Conservation (phyloP, 495 filamentous ascomycete genomes). For the Hypoxylon fuscum region DNA sequence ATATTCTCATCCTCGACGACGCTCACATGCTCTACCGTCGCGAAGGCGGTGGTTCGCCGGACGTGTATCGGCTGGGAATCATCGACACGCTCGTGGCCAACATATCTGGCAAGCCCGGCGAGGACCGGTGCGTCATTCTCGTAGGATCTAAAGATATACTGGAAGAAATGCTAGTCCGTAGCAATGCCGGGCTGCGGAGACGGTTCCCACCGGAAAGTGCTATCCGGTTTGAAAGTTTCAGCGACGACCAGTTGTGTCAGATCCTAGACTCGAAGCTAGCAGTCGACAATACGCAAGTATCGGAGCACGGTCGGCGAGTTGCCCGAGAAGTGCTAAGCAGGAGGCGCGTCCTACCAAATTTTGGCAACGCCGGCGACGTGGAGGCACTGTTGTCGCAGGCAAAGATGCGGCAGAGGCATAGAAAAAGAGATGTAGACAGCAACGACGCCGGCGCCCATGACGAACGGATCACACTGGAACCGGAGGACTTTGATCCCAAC, state of each 20-base stretch:
- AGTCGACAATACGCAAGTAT: slow-evolving; percentile 32
- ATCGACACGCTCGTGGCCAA: slow-evolving; percentile 82
- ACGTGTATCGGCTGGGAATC: slow-evolving; percentile 68
- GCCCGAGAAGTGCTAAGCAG: too few species aligned
- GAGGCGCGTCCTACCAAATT: too few species aligned
- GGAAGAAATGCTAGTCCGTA: slow-evolving; percentile 75
- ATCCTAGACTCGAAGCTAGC: slow-evolving; percentile 67
- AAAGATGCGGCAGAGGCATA: too few species aligned
- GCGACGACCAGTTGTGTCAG: slow-evolving; percentile 58
- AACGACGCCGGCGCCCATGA: too few species aligned
- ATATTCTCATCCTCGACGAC: slow-evolving; percentile 84
- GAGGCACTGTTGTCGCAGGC: too few species aligned
- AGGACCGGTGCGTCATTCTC: slow-evolving; percentile 77
- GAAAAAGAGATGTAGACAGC: too few species aligned
- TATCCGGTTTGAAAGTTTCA: slow-evolving; percentile 75
- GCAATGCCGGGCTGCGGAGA: slow-evolving; percentile 74
- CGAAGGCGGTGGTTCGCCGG: slow-evolving; percentile 42
- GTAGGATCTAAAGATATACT: slow-evolving; percentile 80
- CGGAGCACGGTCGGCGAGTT: too few species aligned
- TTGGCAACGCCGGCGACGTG: too few species aligned
- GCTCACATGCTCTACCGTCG: slow-evolving; percentile 66
- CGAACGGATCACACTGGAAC: too few species aligned
- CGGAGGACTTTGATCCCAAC: too few species aligned
- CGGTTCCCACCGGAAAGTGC: slow-evolving; percentile 70
- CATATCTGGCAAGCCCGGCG: slow-evolving; percentile 75